Evolutionary conservation across 2,329 filamentous ascomycete genomes (phyloP), one percentile per base, ranked within the genome.

Genomic region (Alternaria angustiovoidea): DNA sequence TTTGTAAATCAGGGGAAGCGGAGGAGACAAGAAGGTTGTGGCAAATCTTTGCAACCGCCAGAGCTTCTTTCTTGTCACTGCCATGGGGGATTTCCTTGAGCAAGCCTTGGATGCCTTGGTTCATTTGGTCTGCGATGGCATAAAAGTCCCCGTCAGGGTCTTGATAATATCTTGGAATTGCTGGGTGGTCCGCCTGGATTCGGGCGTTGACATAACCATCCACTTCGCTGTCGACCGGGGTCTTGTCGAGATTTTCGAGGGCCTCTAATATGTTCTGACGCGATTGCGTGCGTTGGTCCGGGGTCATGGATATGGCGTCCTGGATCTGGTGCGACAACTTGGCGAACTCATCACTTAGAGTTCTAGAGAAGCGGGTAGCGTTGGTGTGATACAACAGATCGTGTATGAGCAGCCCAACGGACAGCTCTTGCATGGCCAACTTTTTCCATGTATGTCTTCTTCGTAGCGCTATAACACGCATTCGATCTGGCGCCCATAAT

Each of bases 21-120:
- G 83, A 75, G 2, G 87, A 88, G 4, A 87, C 80, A 16, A 92
- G 82, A 3, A 95, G 79, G 70, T 92, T 92, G 76, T 89, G 89
- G 59, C 81, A 84, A 18, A 87, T 77, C 56, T 72, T 76, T 26
- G 69, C 67, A 4, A 73, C 51, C 8, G 67, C 59, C n/a, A 67
- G n/a, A 18, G 66, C 63, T n/a, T 59, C 61, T 22, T 66, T 48
- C 5, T 20, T 42, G 14, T 64, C 63, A 16, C 62, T 65, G 6
- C 63, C 64, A 46, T 56, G 59, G 20, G 57, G 52, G 7, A 53
- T 60, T 36, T 68, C 62, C 6, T 57, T 54, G 55, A 73, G 64
- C 12, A 71, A 36, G 6, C 67, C 56, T 43, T 65, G 67, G 30
- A 80, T 68, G 16, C 72, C 66, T 3, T 55, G 54, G 30, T 80